Base-by-base conservation (phyloP, 2,329 filamentous ascomycete genomes). In the Torrubiella hemipterigena region DNA sequence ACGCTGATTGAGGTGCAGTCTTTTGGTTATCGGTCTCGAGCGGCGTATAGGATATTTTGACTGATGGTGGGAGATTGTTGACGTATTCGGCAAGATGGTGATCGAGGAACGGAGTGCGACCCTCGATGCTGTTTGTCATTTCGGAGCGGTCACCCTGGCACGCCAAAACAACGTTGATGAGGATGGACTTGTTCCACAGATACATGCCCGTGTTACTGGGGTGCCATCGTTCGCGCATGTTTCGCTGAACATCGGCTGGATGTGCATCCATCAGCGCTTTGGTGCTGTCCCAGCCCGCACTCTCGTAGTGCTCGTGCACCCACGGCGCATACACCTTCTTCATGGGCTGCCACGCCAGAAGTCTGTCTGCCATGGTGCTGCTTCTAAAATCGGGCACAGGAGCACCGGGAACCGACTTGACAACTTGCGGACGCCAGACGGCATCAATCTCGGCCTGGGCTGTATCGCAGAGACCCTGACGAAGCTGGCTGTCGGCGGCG, bases 61-160 rank as follows among this genome's bases (percentile, higher is more conserved):
- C 29, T 25, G 42, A 48, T 7, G 50, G 50, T n/a, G 50, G 49
- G 5, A 54, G 40, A 4, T 21, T 27, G 35, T 51, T 49, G 19
- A 51, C 45, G 29, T 50, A 51, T 30, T 50, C 50, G 17, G 42
- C 38, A 9, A 54, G 37, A 12, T 43, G 42, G 37, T 53, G 49
- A 31, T 56, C 54, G 6, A 57, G 41, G 28, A 56, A 56, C 1
- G 54, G 54, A 13, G 46, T 42, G 2, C 54, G 44, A 3, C 46
- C 49, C 37, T 57, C 53, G 34, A 57, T 38, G 33, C 48, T 48
- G 36, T 58, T 47, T 4, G 49, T 51, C 53, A 57, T 56, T 35
- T 56, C 54, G 18, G 42, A 44, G 9, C 49, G 46, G 38, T 58
- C 54, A 10, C 53, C 52, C 50, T 34, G 20, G 44, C 49, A 0